Evolutionary conservation across 2,329 filamentous ascomycete genomes (phyloP).

Genomic region (Tothia fuscella): DNA sequence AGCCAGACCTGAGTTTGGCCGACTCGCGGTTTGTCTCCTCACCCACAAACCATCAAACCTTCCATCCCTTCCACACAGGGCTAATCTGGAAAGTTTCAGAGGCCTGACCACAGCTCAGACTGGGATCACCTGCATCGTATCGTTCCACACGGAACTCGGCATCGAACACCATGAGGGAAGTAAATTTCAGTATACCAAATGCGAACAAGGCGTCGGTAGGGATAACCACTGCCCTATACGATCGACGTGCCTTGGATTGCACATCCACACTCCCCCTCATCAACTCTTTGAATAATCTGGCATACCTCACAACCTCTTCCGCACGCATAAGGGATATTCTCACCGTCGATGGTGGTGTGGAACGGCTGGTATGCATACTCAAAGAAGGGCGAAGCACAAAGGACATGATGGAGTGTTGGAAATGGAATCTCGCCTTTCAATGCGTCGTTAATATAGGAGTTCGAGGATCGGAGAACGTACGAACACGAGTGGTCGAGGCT

Average conservation of each 20-base stretch:
- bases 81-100: too few species aligned
- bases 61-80: too few species aligned
- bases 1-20: too few species aligned
- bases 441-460: conserved; percentile 99
- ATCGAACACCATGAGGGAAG: conserved; percentile 77
- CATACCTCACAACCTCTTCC: conserved; percentile 95
- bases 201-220: conserved; percentile 98
- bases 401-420: conserved; percentile 99
- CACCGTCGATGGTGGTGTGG: conserved; percentile 96
- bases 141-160: conserved; percentile 2
- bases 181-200: conserved; percentile 98
- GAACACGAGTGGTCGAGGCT: conserved; percentile 91
- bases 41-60: too few species aligned
- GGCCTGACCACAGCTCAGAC: too few species aligned
- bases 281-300: conserved; percentile 97
- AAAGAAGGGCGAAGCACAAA: conserved; percentile 88
- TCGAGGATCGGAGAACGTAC: conserved; percentile 82
- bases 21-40: too few species aligned
- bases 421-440: conserved; percentile 98
- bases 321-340: conserved; percentile 95
- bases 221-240: conserved; percentile 96
- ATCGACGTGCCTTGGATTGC: conserved; percentile 93
- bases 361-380: conserved; percentile 90
- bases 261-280: conserved; percentile 95
- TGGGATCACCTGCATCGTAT: background rate